A percentile compares a stretch with the other conserved stretches of the same genome.
These are phyloP conservation scores for Royoungia palumana DNA, from an alignment of 768 basidiomycete genomes.

Conservation along the genomic window DNA sequence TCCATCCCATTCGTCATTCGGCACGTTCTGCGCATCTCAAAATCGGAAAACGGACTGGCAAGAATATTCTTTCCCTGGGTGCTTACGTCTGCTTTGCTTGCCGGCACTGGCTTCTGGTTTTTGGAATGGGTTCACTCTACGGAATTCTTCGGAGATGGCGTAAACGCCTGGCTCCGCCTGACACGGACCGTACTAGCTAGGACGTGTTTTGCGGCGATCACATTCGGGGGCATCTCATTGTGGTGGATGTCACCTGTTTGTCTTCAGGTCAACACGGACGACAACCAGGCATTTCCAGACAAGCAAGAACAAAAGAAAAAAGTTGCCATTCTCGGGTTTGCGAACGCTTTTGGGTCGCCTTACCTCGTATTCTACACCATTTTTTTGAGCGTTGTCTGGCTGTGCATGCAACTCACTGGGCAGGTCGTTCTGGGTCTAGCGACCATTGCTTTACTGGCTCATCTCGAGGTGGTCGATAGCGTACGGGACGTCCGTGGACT, in stretches of 20 bases:
- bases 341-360: constrained; percentile 86
- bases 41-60: constrained; percentile 74
- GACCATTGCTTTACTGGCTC: constrained; percentile 64
- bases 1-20: constrained; percentile 55
- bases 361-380: constrained; percentile 82
- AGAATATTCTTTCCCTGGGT: constrained; percentile 57
- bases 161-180: constrained; percentile 44
- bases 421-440: constrained; percentile 72
- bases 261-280: constrained; percentile 51
- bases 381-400: constrained; percentile 50
- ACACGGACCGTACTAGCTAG: constrained; percentile 63
- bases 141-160: constrained; percentile 39
- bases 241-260: constrained; percentile 80
- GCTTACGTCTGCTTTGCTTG: constrained; percentile 55
- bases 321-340: constrained; percentile 73
- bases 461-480: constrained; percentile 80
- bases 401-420: constrained; percentile 71
- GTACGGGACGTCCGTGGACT: constrained; percentile 65
- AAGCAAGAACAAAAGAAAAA: constrained; percentile 37
- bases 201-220: constrained; percentile 45
- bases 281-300: constrained; percentile 2
- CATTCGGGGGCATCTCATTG: constrained; percentile 51
- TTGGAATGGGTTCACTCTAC: constrained; percentile 76
- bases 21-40: constrained; percentile 59
- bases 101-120: constrained; percentile 69